phyloP scores from a whole-genome alignment of 345 rosid genomes.

The Salix exigua region DNA sequence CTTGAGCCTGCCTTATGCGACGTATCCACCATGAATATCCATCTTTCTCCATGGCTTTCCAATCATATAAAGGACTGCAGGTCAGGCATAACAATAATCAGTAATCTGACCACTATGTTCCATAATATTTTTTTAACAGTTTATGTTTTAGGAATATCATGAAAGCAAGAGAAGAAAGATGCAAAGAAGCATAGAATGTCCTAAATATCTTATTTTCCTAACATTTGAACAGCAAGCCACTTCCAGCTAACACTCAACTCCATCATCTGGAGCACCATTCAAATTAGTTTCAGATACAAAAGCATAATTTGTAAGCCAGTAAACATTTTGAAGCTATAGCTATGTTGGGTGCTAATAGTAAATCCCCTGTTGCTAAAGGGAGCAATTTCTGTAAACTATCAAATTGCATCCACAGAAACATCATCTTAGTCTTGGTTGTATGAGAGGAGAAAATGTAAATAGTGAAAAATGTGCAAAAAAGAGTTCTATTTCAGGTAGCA shows the following conservation, averaged over 20 bases:
- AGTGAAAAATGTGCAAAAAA: not conserved
- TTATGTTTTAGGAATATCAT: not conserved
- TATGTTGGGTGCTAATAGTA: not conserved
- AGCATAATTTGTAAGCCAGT: not conserved
- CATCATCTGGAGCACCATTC: not conserved
- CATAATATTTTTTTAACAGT: not conserved
- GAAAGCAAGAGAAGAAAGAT: conserved; percentile 3
- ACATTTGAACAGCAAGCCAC: not conserved
- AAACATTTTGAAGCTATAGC: not conserved
- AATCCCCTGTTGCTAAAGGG: not conserved
- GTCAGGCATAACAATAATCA: conserved; percentile 17
- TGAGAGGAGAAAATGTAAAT: not conserved
- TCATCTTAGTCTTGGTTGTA: not conserved
- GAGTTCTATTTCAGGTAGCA: not conserved
- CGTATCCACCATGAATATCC: conserved; percentile 87
- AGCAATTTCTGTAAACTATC: not conserved
- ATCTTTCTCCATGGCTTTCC: conserved; percentile 90
- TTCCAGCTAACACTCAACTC: not conserved
- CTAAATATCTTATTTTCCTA: not conserved
- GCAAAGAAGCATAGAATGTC: not conserved
- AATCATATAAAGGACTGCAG: conserved; percentile 84
- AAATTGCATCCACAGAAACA: not conserved
- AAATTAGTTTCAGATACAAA: not conserved
- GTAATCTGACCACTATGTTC: conserved; percentile 9
- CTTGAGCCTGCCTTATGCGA: conserved; percentile 64